Evolutionary conservation across 78 protist species (phyloP).

Genomic region (Tieghemostelium lacteum): DNA sequence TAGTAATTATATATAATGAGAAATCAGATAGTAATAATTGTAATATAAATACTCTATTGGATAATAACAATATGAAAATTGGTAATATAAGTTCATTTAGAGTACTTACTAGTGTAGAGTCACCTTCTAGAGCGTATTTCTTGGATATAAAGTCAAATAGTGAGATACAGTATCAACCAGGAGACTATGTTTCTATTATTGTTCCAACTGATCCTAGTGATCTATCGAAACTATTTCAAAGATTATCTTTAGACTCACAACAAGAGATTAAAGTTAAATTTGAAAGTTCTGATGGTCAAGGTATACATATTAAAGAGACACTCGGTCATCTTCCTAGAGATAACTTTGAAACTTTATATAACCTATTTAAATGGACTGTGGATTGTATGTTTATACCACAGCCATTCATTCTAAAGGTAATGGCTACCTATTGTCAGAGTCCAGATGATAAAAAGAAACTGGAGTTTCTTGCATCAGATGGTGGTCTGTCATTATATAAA

Average conservation of each 20-base stretch:
- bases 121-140: conserved; percentile 30
- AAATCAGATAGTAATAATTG: neutral
- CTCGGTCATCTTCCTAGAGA: conserved; percentile 20
- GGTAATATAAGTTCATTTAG: conserved; percentile 1
- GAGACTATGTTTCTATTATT: conserved; percentile 44
- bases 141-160: conserved; percentile 23
- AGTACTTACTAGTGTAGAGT: conserved; percentile 11
- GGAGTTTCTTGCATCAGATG: conserved; percentile 1
- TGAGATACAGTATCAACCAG: conserved; percentile 14
- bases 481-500: conserved; percentile 20
- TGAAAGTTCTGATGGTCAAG: neutral
- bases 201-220: conserved; percentile 6
- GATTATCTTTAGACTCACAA: neutral
- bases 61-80: neutral
- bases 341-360: too few relatives aligned
- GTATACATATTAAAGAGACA: neutral
- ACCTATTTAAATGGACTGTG: conserved; percentile 47
- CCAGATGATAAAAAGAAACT: conserved; percentile 38
- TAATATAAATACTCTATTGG: neutral
- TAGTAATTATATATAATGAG: neutral
- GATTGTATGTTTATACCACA: conserved; percentile 50
- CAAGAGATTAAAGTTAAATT: conserved; percentile 12
- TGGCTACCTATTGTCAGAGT: conserved; percentile 6
- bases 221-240: conserved; percentile 15
- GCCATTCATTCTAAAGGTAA: conserved; percentile 27